phyloP scores from a whole-genome alignment of 345 rosid genomes.

The Punica granatum region DNA sequence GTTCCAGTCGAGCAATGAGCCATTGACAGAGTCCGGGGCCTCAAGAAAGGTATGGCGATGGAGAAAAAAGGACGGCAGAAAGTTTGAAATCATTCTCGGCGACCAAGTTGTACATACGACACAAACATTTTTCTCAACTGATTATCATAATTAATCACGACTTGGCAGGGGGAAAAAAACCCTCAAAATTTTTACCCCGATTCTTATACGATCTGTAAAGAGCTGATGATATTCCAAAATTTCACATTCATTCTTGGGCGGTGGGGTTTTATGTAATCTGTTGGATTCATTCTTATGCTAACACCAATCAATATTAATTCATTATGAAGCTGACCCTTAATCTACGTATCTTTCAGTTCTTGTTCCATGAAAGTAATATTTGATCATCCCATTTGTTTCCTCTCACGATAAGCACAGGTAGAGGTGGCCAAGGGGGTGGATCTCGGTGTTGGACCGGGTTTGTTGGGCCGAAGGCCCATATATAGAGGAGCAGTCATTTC shows the following conservation, averaged over 20 bases:
- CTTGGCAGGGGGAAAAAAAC: background rate
- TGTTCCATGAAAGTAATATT: background rate
- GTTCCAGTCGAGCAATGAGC: conserved; percentile 22
- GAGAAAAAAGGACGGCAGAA: background rate
- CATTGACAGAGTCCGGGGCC: background rate
- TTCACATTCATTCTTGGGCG: background rate
- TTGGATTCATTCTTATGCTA: background rate
- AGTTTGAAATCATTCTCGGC: background rate
- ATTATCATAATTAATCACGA: background rate
- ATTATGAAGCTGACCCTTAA: background rate
- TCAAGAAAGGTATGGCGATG: background rate
- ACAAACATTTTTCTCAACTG: background rate
- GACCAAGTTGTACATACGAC: conserved; percentile 2
- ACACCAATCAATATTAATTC: background rate
- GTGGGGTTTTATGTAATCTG: background rate
- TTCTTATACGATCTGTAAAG: background rate
- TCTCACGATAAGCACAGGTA: too few species aligned
- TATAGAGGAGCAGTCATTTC: too few species aligned
- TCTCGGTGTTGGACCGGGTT: too few species aligned
- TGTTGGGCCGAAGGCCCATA: too few species aligned
- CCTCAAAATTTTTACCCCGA: background rate
- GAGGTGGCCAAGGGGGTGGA: too few species aligned
- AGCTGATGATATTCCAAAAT: background rate
- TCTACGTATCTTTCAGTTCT: background rate
- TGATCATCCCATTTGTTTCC: background rate